A percentile compares a stretch with the other conserved stretches of the same genome.
These are phyloP conservation scores for Daldinia sp. DNA, from an alignment of 2,329 filamentous ascomycete species.

Conservation along the genomic window DNA sequence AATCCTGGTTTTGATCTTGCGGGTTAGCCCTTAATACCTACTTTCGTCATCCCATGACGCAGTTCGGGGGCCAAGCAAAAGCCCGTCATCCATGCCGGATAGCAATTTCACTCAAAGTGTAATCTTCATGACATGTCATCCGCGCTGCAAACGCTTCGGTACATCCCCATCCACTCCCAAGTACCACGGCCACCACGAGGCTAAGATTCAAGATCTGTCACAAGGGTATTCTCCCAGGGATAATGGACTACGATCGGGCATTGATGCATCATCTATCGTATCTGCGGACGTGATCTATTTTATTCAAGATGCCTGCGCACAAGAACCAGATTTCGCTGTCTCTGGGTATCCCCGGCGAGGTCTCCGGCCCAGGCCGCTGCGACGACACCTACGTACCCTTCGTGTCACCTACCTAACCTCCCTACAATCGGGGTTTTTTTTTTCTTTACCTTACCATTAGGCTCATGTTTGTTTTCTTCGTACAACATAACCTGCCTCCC, in stretches of 20 bases:
- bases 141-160: neutral
- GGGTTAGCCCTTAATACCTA: neutral
- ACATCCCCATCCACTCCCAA: too few species aligned
- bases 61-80: neutral
- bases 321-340: too few species aligned
- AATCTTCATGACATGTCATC: neutral
- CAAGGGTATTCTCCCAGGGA: too few species aligned
- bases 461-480: neutral
- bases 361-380: too few species aligned
- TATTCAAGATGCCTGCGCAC: too few species aligned
- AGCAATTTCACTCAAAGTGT: neutral
- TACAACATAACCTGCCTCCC: neutral
- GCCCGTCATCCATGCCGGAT: neutral
- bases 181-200: too few species aligned
- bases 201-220: too few species aligned
- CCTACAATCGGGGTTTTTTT: neutral
- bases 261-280: too few species aligned
- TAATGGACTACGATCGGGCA: too few species aligned
- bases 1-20: neutral
- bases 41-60: neutral
- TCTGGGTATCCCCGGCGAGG: too few species aligned
- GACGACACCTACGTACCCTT: neutral
- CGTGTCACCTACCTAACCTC: neutral
- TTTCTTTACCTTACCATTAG: neutral
- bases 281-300: too few species aligned